Evolutionary conservation across 345 rosid species (phyloP).

Genomic region (Dovyalis caffra): DNA sequence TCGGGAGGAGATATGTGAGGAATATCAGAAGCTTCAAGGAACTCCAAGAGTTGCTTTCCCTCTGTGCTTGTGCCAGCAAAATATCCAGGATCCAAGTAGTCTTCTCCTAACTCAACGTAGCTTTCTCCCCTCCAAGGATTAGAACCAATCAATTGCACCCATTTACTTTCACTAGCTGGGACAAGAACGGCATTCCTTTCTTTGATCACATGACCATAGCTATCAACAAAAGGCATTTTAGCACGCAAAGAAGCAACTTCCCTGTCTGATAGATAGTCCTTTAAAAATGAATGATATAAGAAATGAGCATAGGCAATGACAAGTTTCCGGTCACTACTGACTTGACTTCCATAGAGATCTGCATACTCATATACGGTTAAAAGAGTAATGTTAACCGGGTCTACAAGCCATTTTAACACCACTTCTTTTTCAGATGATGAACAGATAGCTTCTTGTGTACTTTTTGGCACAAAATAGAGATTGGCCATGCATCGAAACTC

Average conservation of each 20-base stretch:
- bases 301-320: conserved; percentile 55
- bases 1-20: conserved; percentile 57
- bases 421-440: conserved; percentile 17
- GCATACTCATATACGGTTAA: conserved; percentile 38
- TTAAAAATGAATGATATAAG: conserved; percentile 39
- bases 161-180: conserved; percentile 63
- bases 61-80: conserved; percentile 43
- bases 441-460: conserved; percentile 34
- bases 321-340: conserved; percentile 34
- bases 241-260: conserved; percentile 32
- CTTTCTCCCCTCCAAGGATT: conserved; percentile 52
- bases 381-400: conserved; percentile 2
- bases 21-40: conserved; percentile 47
- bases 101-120: conserved; percentile 53
- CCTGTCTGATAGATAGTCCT: conserved; percentile 11
- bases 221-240: conserved; percentile 57
- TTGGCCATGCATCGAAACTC: conserved; percentile 40
- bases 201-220: conserved; percentile 33
- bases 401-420: conserved; percentile 43
- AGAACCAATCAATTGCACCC: conserved; percentile 50
- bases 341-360: conserved; percentile 1
- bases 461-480: conserved; percentile 45
- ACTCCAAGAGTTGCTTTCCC: conserved; percentile 34
- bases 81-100: conserved; percentile 31
- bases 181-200: conserved; percentile 45